Base-by-base conservation (phyloP, 176 grass and related monocot species). In the Aegilops umbellulata region DNA sequence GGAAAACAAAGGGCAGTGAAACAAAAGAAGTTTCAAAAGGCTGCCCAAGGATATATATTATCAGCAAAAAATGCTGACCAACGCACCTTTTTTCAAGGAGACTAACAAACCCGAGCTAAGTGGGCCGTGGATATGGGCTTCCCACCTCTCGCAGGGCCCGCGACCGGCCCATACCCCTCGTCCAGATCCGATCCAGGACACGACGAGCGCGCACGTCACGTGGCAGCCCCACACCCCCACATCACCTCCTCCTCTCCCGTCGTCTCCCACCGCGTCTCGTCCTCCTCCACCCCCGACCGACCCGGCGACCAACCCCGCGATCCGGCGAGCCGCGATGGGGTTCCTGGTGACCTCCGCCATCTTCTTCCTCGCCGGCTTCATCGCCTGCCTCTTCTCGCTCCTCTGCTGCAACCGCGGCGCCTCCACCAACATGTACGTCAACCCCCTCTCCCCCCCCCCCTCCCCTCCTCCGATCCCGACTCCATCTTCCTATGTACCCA, bases 391-490 rank as follows among this genome's bases (percentile, higher is more conserved):
- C 24, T 44, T 73, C 60, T 76, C 86, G 72, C 86, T 87, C 78
- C 73, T 93, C 85, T 93, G 85, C 92, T 93, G 88, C 88, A 93
- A 88, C 88, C 88, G 92, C 74, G 88, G 92, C 25, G 58, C 91
- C 0, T 90, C 92, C 65, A 93, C 86, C 83, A 93, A 93, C 86
- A 67, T 93, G 92, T 93, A 86, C 44, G 92, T 10, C 15, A 22
- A 9, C 19, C 19, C 53, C 20, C 25, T 15, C 58, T 0, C 63
- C 44, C 10, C 61, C 60, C 80, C 69, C n/a, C 10, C 61, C 60
- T 76, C 69, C n/a, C n/a, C 13, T 38, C 8, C 26, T 16, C 10
- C 20, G 49, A 53, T 53, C 49, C 49, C 49, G 16, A n/a, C 1
- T 1, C 0, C 51, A 16, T 19, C 19, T 8, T 19, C 13, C 57